Percentiles rank a stretch among this genome's conserved stretches.
phyloP scores from a whole-genome alignment of 2,329 filamentous ascomycete species.

The Ceratocystis diversiconidia region DNA sequence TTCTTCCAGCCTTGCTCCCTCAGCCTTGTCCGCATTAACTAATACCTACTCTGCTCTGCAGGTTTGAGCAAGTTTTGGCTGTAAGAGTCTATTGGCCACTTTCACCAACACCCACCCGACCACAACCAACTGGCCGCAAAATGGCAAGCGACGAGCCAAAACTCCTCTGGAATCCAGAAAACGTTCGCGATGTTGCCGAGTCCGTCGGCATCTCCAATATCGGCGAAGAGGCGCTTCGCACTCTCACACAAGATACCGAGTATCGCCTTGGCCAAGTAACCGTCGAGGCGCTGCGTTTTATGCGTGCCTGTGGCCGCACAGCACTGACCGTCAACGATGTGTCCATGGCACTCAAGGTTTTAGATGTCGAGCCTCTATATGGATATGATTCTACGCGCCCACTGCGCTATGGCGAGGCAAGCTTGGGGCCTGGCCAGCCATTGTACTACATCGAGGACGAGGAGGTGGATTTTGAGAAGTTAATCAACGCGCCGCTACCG shows the following conservation, averaged over 20 bases:
- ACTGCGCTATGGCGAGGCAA: slow-evolving; percentile 83
- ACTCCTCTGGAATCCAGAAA: slow-evolving; percentile 87
- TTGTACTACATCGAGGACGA: slow-evolving; percentile 97
- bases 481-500: slow-evolving; percentile 90
- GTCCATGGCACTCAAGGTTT: slow-evolving; percentile 65
- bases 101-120: neutral
- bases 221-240: slow-evolving; percentile 72
- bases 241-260: slow-evolving; percentile 85
- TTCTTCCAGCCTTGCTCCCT: neutral
- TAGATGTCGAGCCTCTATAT: slow-evolving; percentile 90
- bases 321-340: slow-evolving; percentile 81
- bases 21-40: neutral
- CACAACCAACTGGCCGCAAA: neutral
- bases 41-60: no score
- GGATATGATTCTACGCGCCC: slow-evolving; percentile 89
- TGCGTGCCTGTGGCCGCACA: slow-evolving; percentile 80
- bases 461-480: slow-evolving; percentile 95
- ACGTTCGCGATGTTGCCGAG: slow-evolving; percentile 89
- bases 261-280: slow-evolving; percentile 89
- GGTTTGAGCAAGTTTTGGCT: no score
- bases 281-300: slow-evolving; percentile 86
- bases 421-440: slow-evolving; percentile 81
- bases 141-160: slow-evolving; percentile 25
- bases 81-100: neutral
- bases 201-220: slow-evolving; percentile 77